Base-by-base conservation (phyloP, 106 monocot genomes). In the Amphibolis antarctica region DNA sequence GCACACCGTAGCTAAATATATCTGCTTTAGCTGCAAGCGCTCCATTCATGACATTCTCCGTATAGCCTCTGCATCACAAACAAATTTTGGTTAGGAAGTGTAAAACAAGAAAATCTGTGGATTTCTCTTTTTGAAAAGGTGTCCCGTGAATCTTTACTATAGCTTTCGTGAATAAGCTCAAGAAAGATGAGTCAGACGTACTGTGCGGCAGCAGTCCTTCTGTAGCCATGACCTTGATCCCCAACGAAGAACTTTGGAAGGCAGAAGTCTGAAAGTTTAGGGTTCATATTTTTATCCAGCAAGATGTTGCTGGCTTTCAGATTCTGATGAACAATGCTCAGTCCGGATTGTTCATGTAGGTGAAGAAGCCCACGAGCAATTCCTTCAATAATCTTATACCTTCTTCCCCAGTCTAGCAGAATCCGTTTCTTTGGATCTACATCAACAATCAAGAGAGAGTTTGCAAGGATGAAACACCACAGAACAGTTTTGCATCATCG, bases 1-100 rank as follows among this genome's bases (percentile, higher is more conserved):
- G 70, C 53, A 86, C 79, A n/a, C 85, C 85, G 31, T 78, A 81
- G 75, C 85, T 79, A 60, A 76, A 85, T 0, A 78, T 74, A 51
- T 85, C 81, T 15, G 77, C 71, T 55, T 85, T 85, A 20, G 60
- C 60, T 0, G 80, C 71, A 47, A 71, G 69, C 10, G 62, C 44
- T 1, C 84, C 84, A 29, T 58, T 58, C 13, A 55, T 31, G 15
- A 57, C 78, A 65, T 76, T 81, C 47, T 85, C 81, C 78, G 78
- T 76, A 63, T 85, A 85, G 29, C 85, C 85, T 31, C 85, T 86
- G 81, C 45, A 71, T 57, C 23, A 11, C 43, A 42, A 10, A 14
- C 9, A 42, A 13, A 21, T 10, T 21, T 30, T 17, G 36, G 14
- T 61, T 20, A 22, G 65, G 42, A 43, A n/a, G 11, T 24, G 53